These are phyloP conservation scores for Cladobotryum mycophilum DNA, from an alignment of 2,329 filamentous ascomycete species.

Conservation along the genomic window DNA sequence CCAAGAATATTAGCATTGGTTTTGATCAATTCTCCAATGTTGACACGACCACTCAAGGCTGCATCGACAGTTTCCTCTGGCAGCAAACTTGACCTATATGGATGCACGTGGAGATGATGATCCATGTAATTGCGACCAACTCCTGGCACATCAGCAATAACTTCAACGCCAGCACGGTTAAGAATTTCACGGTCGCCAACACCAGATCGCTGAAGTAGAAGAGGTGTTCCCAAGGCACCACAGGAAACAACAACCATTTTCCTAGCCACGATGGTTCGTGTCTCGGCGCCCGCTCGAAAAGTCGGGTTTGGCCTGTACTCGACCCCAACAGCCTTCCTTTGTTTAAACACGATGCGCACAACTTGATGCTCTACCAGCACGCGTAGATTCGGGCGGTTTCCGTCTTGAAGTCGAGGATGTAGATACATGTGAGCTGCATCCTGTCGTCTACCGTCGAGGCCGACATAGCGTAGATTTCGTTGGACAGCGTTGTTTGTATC, in stretches of 20 bases:
- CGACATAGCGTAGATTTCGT: conserved; percentile 41
- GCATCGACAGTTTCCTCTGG: conserved; percentile 33
- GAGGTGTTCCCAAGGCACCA: conserved; percentile 43
- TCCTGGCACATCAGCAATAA: conserved; percentile 41
- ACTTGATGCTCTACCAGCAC: conserved; percentile 27
- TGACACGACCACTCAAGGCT: conserved; percentile 40
- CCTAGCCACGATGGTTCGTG: conserved; percentile 39
- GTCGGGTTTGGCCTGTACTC: conserved; percentile 46
- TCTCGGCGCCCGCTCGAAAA: conserved; percentile 28
- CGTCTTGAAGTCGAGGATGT: conserved; percentile 23
- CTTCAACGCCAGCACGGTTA: conserved; percentile 36
- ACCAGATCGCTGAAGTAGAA: conserved; percentile 53
- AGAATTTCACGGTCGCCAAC: conserved; percentile 43
- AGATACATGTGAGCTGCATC: conserved; percentile 25
- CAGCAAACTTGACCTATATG: conserved; percentile 29
- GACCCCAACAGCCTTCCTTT: conserved; percentile 46
- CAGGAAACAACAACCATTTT: conserved; percentile 46
- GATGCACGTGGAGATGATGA: conserved; percentile 43
- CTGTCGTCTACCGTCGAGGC: conserved; percentile 10
- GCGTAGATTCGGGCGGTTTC: conserved; percentile 24
- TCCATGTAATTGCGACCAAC: conserved; percentile 43
- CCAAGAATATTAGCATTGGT: conserved; percentile 42
- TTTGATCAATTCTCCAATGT: conserved; percentile 37
- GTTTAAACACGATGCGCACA: conserved; percentile 48
- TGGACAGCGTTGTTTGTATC: conserved; percentile 26